Evolutionary conservation across 2,329 filamentous ascomycete species (phyloP).

Genomic region (Monilinia polystroma): DNA sequence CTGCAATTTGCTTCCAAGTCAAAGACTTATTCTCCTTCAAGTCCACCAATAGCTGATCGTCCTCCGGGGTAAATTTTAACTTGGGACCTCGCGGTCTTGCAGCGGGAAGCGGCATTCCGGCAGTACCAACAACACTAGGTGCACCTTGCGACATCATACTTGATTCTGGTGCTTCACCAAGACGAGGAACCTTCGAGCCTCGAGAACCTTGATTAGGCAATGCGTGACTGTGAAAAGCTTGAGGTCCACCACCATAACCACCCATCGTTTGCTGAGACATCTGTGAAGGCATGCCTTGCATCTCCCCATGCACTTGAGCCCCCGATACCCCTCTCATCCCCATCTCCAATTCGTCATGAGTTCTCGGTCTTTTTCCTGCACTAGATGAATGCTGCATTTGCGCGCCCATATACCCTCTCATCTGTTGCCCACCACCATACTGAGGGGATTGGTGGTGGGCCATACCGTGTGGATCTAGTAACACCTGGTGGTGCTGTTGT

Average conservation of each 20-base stretch:
- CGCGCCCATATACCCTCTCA: conserved; percentile 47
- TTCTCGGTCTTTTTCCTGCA: conserved; percentile 51
- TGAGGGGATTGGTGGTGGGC: conserved; percentile 49
- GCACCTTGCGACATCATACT: conserved; percentile 54
- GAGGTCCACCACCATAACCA: conserved; percentile 42
- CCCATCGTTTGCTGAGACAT: conserved; percentile 57
- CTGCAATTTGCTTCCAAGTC: conserved; percentile 96
- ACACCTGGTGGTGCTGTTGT: conserved; percentile 51
- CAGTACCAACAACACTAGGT: conserved; percentile 82
- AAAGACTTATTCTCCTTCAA: conserved; percentile 92
- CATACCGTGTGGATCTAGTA: conserved; percentile 58
- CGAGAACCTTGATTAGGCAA: conserved; percentile 72
- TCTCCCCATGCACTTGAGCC: conserved; percentile 42
- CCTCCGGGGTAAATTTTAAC: conserved; percentile 89
- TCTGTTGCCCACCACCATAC: conserved; percentile 50
- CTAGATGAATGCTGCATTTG: conserved; percentile 39
- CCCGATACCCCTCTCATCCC: conserved; percentile 48
- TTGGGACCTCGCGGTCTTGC: conserved; percentile 81
- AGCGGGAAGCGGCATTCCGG: conserved; percentile 82
- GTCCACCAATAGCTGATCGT: conserved; percentile 83
- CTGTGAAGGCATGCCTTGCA: conserved; percentile 51
- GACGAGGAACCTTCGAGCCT: conserved; percentile 61
- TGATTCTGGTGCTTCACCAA: conserved; percentile 49
- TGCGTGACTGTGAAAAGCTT: conserved; percentile 69
- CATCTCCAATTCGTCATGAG: conserved; percentile 53